phyloP scores from a whole-genome alignment of 2,329 filamentous ascomycete species.

The Fusarium robinianum region DNA sequence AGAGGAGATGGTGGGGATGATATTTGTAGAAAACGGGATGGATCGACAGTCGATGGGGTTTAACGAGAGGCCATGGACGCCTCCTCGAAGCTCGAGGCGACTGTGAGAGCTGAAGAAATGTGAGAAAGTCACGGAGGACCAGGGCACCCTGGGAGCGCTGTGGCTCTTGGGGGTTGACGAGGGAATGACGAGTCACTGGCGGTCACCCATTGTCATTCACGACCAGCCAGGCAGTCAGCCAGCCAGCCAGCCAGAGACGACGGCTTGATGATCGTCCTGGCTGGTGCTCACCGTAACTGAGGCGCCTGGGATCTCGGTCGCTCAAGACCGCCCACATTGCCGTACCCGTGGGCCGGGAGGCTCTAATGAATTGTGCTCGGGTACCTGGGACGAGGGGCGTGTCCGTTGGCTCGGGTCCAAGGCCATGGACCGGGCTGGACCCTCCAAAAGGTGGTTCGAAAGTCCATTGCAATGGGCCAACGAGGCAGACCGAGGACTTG shows the following conservation, averaged over 20 bases:
- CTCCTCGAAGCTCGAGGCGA: not conserved
- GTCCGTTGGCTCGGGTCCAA: conserved; percentile 12
- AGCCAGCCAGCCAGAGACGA: conserved; percentile 4
- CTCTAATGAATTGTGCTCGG: conserved; percentile 3
- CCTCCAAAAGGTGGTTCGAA: conserved; percentile 27
- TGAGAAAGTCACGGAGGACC: too few relatives aligned
- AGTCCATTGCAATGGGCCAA: conserved; percentile 23
- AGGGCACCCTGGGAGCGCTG: not conserved
- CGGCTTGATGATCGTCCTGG: conserved; percentile 7
- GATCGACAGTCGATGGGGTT: conserved; percentile 27
- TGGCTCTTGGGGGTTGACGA: too few relatives aligned
- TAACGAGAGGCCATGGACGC: conserved; percentile 14
- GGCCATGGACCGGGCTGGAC: conserved; percentile 30
- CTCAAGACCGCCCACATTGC: not conserved
- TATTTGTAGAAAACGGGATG: conserved; percentile 21
- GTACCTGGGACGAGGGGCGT: conserved; percentile 6
- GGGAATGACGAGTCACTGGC: too few relatives aligned
- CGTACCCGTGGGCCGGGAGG: conserved; percentile 1
- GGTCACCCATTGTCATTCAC: conserved; percentile 4
- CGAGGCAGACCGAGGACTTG: conserved; percentile 6
- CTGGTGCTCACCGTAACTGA: conserved; percentile 7
- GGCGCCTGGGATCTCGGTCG: conserved; percentile 1
- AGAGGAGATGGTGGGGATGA: conserved; percentile 19
- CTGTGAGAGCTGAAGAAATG: too few relatives aligned
- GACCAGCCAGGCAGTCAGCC: too few relatives aligned